A percentile compares a stretch with the other conserved stretches of the same genome.
Evolutionary conservation across 345 rosid species (phyloP).

Genomic region (Eutrema yunnanense): DNA sequence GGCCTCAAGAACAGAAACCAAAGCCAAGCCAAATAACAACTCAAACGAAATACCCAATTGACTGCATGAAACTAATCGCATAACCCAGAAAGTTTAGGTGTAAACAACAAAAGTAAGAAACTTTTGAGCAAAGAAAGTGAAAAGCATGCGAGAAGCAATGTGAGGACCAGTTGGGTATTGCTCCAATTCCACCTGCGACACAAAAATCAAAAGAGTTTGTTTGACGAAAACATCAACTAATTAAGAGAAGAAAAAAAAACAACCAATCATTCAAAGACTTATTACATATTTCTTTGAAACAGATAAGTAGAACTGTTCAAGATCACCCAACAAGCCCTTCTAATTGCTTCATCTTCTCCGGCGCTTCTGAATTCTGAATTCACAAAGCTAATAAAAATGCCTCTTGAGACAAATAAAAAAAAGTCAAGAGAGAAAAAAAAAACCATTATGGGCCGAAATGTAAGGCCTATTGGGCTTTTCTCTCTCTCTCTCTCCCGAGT

Average conservation of each 20-base stretch:
- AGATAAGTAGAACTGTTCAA: slow-evolving; percentile 80
- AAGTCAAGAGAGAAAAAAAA: neutral
- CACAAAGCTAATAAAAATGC: neutral
- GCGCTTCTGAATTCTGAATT: slow-evolving; percentile 2
- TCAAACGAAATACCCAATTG: neutral
- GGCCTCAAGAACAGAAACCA: neutral
- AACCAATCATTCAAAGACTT: neutral
- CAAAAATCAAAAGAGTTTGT: neutral
- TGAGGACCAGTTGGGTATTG: slow-evolving; percentile 97
- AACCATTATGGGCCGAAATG: neutral
- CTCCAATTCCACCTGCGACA: slow-evolving; percentile 74
- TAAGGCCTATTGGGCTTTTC: slow-evolving; percentile 20
- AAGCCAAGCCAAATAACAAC: neutral
- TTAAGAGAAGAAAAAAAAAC: no score
- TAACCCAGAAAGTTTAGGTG: no score
- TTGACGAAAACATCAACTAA: neutral
- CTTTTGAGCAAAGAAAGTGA: slow-evolving; percentile 28
- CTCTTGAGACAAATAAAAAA: neutral
- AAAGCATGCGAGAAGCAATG: slow-evolving; percentile 95
- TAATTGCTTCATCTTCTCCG: slow-evolving; percentile 68
- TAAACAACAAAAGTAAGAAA: neutral
- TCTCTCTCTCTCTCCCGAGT: neutral
- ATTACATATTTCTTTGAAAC: no score
- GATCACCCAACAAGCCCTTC: slow-evolving; percentile 73
- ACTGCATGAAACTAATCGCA: neutral